A percentile compares a stretch with the other conserved stretches of the same genome.
Evolutionary conservation across 306 rosid genomes (phyloP).

Genomic region (Vigna mungo): DNA sequence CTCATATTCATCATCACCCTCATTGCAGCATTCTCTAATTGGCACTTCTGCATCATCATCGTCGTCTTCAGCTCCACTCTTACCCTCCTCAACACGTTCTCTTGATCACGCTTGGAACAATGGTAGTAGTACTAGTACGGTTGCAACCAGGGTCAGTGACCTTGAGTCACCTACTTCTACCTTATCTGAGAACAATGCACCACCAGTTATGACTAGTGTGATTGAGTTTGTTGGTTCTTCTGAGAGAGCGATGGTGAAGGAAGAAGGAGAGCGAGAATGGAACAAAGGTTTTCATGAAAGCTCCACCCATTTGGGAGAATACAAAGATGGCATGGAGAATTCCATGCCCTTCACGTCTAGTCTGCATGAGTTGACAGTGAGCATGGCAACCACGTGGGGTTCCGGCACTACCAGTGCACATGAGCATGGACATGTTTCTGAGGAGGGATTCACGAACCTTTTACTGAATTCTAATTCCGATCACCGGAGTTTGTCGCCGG

Average conservation of each 20-base stretch:
- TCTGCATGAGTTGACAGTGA: slow-evolving; percentile 54
- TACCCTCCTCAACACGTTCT: background rate
- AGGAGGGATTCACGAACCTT: slow-evolving; percentile 84
- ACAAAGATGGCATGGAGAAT: slow-evolving; percentile 56
- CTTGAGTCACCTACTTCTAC: slow-evolving; percentile 83
- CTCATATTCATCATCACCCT: slow-evolving; percentile 34
- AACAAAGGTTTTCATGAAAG: slow-evolving; percentile 53
- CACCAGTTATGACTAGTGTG: slow-evolving; percentile 43
- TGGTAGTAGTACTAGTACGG: background rate
- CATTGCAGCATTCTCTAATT: slow-evolving; percentile 42
- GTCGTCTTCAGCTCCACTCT: slow-evolving; percentile 11
- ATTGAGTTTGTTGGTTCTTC: slow-evolving; percentile 70
- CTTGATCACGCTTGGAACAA: slow-evolving; percentile 26
- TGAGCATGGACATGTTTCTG: slow-evolving; percentile 36
- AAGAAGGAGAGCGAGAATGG: slow-evolving; percentile 58
- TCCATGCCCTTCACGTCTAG: slow-evolving; percentile 54
- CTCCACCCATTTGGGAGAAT: slow-evolving; percentile 44
- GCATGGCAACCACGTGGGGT: slow-evolving; percentile 61
- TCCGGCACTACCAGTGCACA: slow-evolving; percentile 8
- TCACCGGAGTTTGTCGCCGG: slow-evolving; percentile 58
- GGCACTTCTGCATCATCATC: slow-evolving; percentile 50
- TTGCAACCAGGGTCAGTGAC: slow-evolving; percentile 34
- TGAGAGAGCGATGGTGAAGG: slow-evolving; percentile 49
- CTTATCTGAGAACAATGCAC: slow-evolving; percentile 51
- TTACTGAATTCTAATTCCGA: slow-evolving; percentile 62